Conservation (phyloP, 345 rosid species). For the Eucalyptus dawsonii region DNA sequence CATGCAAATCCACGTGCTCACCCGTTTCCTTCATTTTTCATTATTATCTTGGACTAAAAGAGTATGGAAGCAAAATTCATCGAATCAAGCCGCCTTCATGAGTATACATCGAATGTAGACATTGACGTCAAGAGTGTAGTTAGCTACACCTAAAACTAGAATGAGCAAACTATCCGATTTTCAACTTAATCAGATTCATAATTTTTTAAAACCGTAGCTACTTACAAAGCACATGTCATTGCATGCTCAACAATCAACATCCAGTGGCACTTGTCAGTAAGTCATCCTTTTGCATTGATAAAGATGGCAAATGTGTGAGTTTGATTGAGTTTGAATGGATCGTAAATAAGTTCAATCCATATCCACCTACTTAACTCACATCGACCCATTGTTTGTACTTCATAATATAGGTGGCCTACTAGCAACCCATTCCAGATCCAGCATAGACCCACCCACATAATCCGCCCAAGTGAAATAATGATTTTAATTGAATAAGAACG, state of each 20-base stretch:
- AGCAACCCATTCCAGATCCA: neutral
- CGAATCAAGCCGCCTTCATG: neutral
- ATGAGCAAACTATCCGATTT: no score
- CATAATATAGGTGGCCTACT: neutral
- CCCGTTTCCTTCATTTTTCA: neutral
- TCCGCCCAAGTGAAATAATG: neutral
- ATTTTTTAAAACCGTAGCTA: no score
- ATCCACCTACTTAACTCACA: neutral
- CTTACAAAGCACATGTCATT: neutral
- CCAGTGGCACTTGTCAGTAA: rapidly evolving
- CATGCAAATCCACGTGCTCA: neutral
- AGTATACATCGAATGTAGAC: neutral
- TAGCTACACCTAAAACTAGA: neutral
- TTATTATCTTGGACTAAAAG: neutral
- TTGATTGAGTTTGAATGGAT: neutral
- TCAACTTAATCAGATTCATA: neutral
- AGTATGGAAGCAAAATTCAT: neutral
- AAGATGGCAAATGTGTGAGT: neutral
- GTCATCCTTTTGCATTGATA: neutral
- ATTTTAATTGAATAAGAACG: neutral
- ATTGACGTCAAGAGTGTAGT: neutral
- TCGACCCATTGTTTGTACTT: neutral
- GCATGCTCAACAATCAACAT: rapidly evolving
- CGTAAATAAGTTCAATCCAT: neutral
- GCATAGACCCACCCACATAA: neutral